These are phyloP conservation scores for Ambrosia hybrid DNA, from an alignment of 140 eudicot genomes.

Conservation along the genomic window DNA sequence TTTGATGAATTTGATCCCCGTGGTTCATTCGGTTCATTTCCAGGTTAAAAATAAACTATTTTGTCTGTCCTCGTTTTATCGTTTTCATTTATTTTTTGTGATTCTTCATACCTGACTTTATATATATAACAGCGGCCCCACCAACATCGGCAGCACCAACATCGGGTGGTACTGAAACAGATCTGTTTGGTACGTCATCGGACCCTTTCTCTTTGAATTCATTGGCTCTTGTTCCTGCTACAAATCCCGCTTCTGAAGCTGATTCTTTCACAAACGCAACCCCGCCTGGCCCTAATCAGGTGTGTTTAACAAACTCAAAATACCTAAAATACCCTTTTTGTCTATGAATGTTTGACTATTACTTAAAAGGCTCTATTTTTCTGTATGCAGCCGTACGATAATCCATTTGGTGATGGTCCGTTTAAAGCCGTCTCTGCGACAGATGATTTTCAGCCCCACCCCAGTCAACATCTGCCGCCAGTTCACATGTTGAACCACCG, in stretches of 20 bases:
- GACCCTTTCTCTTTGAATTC: constrained; percentile 56
- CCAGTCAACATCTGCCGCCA: constrained; percentile 30
- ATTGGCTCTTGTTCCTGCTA: constrained; percentile 62
- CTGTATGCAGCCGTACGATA: constrained; percentile 72
- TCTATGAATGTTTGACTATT: background rate
- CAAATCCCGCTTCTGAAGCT: constrained; percentile 43
- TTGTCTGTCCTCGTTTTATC: background rate
- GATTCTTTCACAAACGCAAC: constrained; percentile 13
- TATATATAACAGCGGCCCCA: constrained; percentile 1
- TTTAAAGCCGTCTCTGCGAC: constrained; percentile 71
- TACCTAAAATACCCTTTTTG: constrained; percentile 12
- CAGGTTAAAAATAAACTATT: constrained; percentile 39
- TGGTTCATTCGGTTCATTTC: constrained; percentile 60
- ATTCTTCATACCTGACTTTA: background rate
- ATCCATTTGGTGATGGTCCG: constrained; percentile 96
- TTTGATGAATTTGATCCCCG: constrained; percentile 93
- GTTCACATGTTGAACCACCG: constrained; percentile 34
- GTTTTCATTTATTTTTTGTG: background rate
- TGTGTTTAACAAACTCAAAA: constrained; percentile 28
- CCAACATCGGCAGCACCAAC: constrained; percentile 52
- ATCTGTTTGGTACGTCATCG: constrained; percentile 69
- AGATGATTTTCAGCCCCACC: constrained; percentile 49
- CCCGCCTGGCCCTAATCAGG: constrained; percentile 58
- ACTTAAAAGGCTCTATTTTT: background rate
- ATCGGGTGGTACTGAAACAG: constrained; percentile 57